These are phyloP conservation scores for Penicillium lividum DNA, from an alignment of 495 filamentous ascomycete species.

Conservation along the genomic window DNA sequence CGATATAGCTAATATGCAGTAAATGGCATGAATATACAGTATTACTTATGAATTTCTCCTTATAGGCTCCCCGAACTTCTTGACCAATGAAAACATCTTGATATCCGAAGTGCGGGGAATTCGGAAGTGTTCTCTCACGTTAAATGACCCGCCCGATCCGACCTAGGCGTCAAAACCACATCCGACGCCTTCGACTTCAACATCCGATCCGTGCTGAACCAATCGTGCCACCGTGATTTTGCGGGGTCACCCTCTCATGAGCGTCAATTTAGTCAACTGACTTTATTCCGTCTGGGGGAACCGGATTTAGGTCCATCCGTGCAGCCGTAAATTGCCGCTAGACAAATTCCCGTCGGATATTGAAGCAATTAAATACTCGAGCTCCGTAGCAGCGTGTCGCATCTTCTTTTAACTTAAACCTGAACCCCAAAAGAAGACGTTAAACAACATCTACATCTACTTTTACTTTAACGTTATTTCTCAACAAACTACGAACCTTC, in stretches of 20 bases:
- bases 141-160: slow-evolving; percentile 17
- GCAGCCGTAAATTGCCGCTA: background rate
- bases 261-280: slow-evolving; percentile 27
- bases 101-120: slow-evolving; percentile 20
- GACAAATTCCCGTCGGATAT: slow-evolving; percentile 8
- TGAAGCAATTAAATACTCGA: slow-evolving; percentile 1
- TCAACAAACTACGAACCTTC: background rate
- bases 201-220: slow-evolving; percentile 18
- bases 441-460: background rate
- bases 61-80: background rate
- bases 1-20: too few species aligned
- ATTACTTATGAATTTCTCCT: too few species aligned
- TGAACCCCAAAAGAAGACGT: background rate
- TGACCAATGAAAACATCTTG: background rate
- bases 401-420: slow-evolving; percentile 1
- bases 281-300: slow-evolving; percentile 12
- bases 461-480: background rate
- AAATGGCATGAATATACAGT: too few species aligned
- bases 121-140: slow-evolving; percentile 20
- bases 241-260: slow-evolving; percentile 30
- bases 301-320: slow-evolving; percentile 8
- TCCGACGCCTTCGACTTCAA: slow-evolving; percentile 12
- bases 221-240: slow-evolving; percentile 24
- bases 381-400: background rate
- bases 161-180: slow-evolving; percentile 3